phyloP scores from a whole-genome alignment of 2,329 filamentous ascomycete genomes.

The Thielaviopsis musarum region DNA sequence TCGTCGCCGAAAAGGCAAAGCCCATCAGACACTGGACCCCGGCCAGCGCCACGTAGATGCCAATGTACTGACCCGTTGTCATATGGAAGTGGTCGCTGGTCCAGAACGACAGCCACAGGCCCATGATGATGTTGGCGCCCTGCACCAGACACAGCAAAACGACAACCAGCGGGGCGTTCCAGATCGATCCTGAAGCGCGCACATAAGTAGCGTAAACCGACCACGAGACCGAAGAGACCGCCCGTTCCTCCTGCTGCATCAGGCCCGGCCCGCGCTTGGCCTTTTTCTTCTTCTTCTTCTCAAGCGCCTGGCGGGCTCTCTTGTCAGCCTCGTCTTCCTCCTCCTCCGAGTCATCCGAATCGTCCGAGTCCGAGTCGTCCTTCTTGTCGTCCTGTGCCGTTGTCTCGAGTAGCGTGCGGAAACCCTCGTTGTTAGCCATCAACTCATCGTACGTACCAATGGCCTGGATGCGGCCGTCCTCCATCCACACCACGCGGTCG shows the following conservation, averaged over 20 bases:
- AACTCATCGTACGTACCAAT: constrained; percentile 81
- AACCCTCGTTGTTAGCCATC: constrained; percentile 61
- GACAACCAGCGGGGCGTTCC: constrained; percentile 48
- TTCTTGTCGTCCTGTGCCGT: constrained; percentile 52
- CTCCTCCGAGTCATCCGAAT: constrained; percentile 30
- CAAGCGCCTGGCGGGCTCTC: constrained; percentile 23
- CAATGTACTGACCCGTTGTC: constrained; percentile 53
- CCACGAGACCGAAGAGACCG: constrained; percentile 63
- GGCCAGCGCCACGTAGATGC: constrained; percentile 54
- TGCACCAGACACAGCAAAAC: constrained; percentile 55
- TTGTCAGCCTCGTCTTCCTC: constrained; percentile 26
- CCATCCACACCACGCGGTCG: constrained; percentile 87
- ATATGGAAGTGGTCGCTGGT: constrained; percentile 61
- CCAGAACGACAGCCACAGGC: constrained; percentile 90
- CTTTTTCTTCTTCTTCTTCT: constrained; percentile 29
- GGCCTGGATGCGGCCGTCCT: constrained; percentile 66
- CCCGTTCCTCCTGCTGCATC: constrained; percentile 58
- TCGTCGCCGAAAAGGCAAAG: constrained; percentile 62
- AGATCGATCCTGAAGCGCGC: constrained; percentile 51
- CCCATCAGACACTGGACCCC: constrained; percentile 53
- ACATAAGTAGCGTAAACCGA: constrained; percentile 65
- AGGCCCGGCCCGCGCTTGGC: constrained; percentile 43
- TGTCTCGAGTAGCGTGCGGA: constrained; percentile 71
- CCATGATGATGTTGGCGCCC: constrained; percentile 72
- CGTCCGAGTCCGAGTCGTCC: constrained; percentile 32